Conservation (phyloP, 1,284 basidiomycete genomes). For the Xerocomus alliaceus region DNA sequence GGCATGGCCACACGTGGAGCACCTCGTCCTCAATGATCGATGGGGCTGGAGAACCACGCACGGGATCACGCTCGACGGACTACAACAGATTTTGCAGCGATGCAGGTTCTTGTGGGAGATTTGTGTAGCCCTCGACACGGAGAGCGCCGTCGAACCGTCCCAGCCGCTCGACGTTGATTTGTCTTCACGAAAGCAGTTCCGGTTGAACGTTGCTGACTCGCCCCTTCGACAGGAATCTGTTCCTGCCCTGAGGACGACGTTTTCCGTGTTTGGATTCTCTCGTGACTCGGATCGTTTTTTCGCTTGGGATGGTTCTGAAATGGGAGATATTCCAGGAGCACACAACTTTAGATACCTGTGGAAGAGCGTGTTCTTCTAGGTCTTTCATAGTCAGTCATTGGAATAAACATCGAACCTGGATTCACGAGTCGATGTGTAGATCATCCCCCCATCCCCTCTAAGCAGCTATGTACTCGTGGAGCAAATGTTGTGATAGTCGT, state of each 20-base stretch:
- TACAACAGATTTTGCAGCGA: not conserved
- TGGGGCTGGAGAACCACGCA: conserved; percentile 6
- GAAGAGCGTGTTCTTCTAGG: not conserved
- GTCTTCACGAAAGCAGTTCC: not conserved
- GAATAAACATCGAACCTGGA: too few relatives aligned
- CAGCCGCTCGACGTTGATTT: not conserved
- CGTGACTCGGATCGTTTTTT: not conserved
- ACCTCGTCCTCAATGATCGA: conserved; percentile 4
- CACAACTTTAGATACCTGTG: not conserved
- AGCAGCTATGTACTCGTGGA: too few relatives aligned
- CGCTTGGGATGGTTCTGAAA: conserved; percentile 3
- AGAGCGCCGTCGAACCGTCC: not conserved
- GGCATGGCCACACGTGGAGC: conserved; percentile 4
- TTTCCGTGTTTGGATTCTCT: not conserved
- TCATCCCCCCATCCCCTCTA: too few relatives aligned
- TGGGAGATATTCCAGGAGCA: not conserved
- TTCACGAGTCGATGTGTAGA: too few relatives aligned
- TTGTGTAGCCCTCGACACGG: conserved; percentile 3
- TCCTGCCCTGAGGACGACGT: not conserved
- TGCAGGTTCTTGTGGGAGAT: not conserved
- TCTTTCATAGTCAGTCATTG: too few relatives aligned
- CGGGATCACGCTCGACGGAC: conserved; percentile 1
- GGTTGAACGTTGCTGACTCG: conserved; percentile 13
- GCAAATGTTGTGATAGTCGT: too few relatives aligned
- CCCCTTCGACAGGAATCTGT: not conserved